Conservation (phyloP, 1,139 yeast genomes). For the Scheffersomyces lignicola region DNA sequence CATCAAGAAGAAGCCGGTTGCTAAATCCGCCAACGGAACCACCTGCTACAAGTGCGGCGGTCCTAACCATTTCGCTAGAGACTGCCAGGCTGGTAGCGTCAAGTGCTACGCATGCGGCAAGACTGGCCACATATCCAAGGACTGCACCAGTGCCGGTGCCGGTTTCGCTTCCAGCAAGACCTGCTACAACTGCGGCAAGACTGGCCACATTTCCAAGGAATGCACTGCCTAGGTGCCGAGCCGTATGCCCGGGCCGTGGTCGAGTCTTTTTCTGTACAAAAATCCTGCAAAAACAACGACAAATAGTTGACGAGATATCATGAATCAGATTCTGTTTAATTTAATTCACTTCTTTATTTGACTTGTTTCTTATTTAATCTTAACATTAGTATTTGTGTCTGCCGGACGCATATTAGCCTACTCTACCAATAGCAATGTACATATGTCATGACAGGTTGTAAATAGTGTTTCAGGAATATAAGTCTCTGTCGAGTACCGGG, state of each 20-base stretch:
- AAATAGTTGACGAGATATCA: not conserved
- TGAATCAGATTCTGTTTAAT: not conserved
- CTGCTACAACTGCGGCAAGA: conserved; percentile 45
- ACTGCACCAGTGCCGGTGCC: conserved; percentile 57
- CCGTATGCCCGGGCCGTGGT: too few relatives aligned
- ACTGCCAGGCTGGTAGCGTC: conserved; percentile 73
- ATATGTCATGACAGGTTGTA: conserved; percentile 1
- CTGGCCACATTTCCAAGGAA: conserved; percentile 39
- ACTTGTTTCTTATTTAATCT: not conserved
- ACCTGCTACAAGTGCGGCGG: conserved; percentile 93
- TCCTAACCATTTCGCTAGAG: conserved; percentile 90
- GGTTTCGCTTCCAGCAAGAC: conserved; percentile 43
- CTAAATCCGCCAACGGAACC: conserved; percentile 37
- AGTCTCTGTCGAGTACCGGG: too few relatives aligned
- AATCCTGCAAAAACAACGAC: not conserved
- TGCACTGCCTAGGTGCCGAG: conserved; percentile 26
- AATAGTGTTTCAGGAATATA: too few relatives aligned
- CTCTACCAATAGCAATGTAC: not conserved
- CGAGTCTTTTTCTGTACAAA: not conserved
- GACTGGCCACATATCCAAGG: conserved; percentile 85
- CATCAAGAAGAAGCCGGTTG: conserved; percentile 13
- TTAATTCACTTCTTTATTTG: not conserved
- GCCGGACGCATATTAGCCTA: not conserved
- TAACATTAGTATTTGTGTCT: not conserved
- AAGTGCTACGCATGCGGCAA: conserved; percentile 94